Evolutionary conservation across 1,139 yeast species (phyloP), one percentile per base, ranked within the genome.

Genomic region (Scheffersomyces segobiensis): DNA sequence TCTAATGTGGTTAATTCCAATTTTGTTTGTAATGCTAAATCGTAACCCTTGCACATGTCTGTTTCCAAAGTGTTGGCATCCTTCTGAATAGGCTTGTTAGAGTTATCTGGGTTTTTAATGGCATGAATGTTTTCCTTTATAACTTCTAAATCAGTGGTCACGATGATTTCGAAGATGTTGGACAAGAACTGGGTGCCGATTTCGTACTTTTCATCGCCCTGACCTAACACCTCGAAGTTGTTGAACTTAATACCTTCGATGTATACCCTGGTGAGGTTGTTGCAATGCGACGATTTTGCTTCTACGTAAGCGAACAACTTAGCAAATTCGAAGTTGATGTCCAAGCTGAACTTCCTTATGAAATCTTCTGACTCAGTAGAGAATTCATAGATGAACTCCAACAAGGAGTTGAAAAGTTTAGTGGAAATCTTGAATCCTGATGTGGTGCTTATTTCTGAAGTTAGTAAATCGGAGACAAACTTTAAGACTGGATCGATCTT

Each of bases 311-410:
- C 59, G 7, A 62, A 55, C 52, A 75, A 61, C 18, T 56, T 57
- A 1, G 63, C 61, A 50, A 75, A 63, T 24, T 69, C 67, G 53
- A 80, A 70, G n/a, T 65, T 59, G 3, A 65, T 60, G 52, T 62
- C 58, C 12, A 60, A 61, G 50, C 67, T 65, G 52, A 74, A 71
- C 46, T 73, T 73, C 53, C 75, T 74, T 39, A 87, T 79, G 64
- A 89, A 89, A 20, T 82, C 85, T n/a, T 72, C 68, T 0, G 92
- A 87, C 64, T 87, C 88, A 22, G 88, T 79, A 21, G 90, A 82
- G 65, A 89, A 83, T 66, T 88, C 92, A 70, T 87, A 88, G 49
- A 88, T 70, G 59, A 88, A 82, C 63, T 87, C 91, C 53, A 89
- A 71, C 55, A 86, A 74, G 2, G 87, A 73, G 62, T 84, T 82